Evolutionary conservation across 371 early-diverging fungal species (phyloP).

Genomic region (Mucor velutinosus): DNA sequence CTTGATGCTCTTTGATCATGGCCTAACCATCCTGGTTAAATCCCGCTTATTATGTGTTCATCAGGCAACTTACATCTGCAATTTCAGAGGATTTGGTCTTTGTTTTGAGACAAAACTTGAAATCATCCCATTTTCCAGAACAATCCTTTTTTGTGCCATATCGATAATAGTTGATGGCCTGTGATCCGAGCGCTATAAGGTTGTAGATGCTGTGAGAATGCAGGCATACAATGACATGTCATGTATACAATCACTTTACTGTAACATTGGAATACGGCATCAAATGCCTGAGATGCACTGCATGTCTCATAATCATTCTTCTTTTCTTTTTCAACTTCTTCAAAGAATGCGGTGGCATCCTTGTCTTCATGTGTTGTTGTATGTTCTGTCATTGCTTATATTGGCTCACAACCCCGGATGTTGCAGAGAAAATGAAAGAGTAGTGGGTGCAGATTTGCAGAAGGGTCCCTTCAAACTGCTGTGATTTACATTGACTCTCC

Average conservation of each 20-base stretch:
- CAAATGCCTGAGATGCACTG: slow-evolving; percentile 43
- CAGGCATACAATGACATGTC: neutral
- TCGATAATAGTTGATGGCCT: slow-evolving; percentile 49
- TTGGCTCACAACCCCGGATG: neutral
- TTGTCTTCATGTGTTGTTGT: slow-evolving; percentile 25
- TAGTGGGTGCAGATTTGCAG: neutral
- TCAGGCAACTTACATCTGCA: slow-evolving; percentile 37
- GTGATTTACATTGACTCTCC: slow-evolving; percentile 1
- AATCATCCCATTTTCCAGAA: slow-evolving; percentile 42
- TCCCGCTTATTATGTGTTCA: neutral
- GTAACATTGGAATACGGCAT: slow-evolving; percentile 45
- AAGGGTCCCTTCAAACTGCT: neutral
- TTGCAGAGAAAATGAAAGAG: neutral
- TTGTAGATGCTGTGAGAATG: neutral
- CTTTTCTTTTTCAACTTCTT: slow-evolving; percentile 41
- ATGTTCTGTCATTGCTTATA: neutral
- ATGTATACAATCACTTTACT: slow-evolving; percentile 20
- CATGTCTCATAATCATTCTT: slow-evolving; percentile 37
- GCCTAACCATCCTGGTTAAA: slow-evolving; percentile 21
- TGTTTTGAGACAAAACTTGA: slow-evolving; percentile 42
- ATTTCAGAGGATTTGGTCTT: slow-evolving; percentile 42
- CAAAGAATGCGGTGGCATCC: slow-evolving; percentile 40
- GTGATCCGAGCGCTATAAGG: slow-evolving; percentile 38
- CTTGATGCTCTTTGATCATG: slow-evolving; percentile 31
- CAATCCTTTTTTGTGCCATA: slow-evolving; percentile 53